phyloP scores from a whole-genome alignment of 208 protist genomes.

The Borovskyia barvae region DNA sequence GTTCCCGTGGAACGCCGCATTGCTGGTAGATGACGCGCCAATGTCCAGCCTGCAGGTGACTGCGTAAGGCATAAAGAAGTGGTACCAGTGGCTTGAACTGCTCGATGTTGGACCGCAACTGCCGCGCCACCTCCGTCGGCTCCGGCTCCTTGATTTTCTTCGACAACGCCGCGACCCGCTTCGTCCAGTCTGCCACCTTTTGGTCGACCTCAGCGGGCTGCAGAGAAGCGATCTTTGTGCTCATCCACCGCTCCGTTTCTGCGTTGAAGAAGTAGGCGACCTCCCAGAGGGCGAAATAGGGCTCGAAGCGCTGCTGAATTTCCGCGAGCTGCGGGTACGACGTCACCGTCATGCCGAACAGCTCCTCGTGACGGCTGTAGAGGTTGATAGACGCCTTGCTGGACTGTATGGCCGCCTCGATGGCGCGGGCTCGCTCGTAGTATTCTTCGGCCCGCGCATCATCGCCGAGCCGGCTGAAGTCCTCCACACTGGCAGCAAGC shows the following conservation, averaged over 20 bases:
- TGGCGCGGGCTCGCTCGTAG: conserved; percentile 78
- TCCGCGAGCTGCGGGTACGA: conserved; percentile 91
- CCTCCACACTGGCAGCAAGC: conserved; percentile 79
- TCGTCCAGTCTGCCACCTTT: conserved; percentile 82
- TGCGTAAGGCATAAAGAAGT: conserved; percentile 91
- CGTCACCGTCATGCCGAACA: conserved; percentile 82
- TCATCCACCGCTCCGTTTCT: conserved; percentile 87
- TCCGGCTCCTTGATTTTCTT: conserved; percentile 89
- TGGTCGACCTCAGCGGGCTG: conserved; percentile 81
- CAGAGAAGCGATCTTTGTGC: conserved; percentile 84
- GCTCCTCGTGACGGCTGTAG: conserved; percentile 89
- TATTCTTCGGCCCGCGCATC: conserved; percentile 85
- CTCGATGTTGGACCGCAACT: conserved; percentile 89
- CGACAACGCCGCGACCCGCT: conserved; percentile 71
- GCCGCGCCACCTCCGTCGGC: conserved; percentile 71
- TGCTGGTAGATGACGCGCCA: conserved; percentile 90
- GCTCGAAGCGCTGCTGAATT: conserved; percentile 84
- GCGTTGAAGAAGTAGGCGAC: conserved; percentile 79
- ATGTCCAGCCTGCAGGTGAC: conserved; percentile 93
- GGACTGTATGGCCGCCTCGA: conserved; percentile 63
- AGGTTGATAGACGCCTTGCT: conserved; percentile 70
- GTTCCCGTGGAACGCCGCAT: conserved; percentile 84
- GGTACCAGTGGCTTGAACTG: conserved; percentile 92
- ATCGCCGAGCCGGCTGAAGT: conserved; percentile 85
- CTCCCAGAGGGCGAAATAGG: conserved; percentile 91